A percentile compares a stretch with the other conserved stretches of the same genome.
Conservation (phyloP, 2,329 filamentous ascomycete genomes). For the Exophiala xenobiotica region DNA sequence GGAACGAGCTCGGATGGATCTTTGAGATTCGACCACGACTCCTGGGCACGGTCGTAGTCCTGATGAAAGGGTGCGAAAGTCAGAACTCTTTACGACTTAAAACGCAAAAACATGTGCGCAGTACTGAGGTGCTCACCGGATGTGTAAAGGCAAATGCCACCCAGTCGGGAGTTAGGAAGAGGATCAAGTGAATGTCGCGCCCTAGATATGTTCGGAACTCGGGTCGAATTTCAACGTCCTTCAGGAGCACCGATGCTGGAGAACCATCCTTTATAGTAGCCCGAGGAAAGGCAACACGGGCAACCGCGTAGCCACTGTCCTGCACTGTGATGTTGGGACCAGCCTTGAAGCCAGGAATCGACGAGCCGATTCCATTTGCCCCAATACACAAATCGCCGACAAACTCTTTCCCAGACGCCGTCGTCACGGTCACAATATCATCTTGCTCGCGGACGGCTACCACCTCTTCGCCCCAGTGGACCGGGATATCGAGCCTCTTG, state of each 20-base stretch:
- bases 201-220: conserved; percentile 5
- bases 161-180: conserved; percentile 2
- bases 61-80: neutral
- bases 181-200: conserved; percentile 6
- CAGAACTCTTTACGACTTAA: neutral
- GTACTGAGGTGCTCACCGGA: conserved; percentile 3
- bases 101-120: neutral
- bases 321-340: conserved; percentile 7
- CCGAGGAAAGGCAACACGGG: conserved; percentile 4
- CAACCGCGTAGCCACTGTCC: conserved; percentile 12
- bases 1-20: neutral
- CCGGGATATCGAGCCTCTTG: too few species aligned
- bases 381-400: conserved; percentile 11
- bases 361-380: conserved; percentile 9
- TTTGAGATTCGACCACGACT: conserved; percentile 9
- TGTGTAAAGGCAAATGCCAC: conserved; percentile 8
- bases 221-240: neutral
- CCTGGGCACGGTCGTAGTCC: conserved; percentile 1
- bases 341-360: conserved; percentile 1
- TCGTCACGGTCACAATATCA: too few species aligned
- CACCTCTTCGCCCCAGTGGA: too few species aligned
- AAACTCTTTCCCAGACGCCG: too few species aligned
- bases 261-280: conserved; percentile 1
- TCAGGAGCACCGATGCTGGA: neutral
- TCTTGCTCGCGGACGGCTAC: too few species aligned